phyloP scores from a whole-genome alignment of 2,329 filamentous ascomycete species.

The Trichophyton schoenleinii region DNA sequence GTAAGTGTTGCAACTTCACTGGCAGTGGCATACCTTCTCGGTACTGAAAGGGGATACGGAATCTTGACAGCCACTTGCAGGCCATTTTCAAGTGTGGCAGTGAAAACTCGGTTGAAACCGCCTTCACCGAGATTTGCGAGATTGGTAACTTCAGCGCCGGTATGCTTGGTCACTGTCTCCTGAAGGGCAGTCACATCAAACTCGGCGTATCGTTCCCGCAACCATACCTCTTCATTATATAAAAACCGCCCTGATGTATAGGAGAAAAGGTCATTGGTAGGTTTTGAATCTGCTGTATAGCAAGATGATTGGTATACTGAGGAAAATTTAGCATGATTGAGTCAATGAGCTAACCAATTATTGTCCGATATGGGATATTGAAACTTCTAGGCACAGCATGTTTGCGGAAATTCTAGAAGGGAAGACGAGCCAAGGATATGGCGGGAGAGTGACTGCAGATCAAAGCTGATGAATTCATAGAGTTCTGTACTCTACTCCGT shows the following conservation, averaged over 20 bases:
- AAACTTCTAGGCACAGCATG: neutral
- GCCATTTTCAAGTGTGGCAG: slow-evolving; percentile 17
- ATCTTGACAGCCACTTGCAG: slow-evolving; percentile 16
- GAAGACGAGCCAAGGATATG: neutral
- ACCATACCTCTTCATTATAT: slow-evolving; percentile 9
- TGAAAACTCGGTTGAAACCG: slow-evolving; percentile 17
- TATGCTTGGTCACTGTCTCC: neutral
- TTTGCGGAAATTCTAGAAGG: neutral
- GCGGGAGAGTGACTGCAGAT: neutral
- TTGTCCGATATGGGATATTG: neutral
- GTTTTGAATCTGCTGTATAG: neutral
- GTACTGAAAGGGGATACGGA: slow-evolving; percentile 14
- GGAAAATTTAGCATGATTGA: neutral
- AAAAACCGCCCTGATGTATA: slow-evolving; percentile 12
- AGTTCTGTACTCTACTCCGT: neutral
- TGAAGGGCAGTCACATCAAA: slow-evolving; percentile 9
- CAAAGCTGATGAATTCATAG: neutral
- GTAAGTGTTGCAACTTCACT: slow-evolving; percentile 18
- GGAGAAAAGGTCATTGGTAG: slow-evolving; percentile 6
- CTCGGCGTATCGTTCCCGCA: slow-evolving; percentile 8
- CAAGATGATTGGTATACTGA: neutral
- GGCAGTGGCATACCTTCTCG: slow-evolving; percentile 15
- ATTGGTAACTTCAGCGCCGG: slow-evolving; percentile 8
- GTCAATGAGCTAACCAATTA: neutral
- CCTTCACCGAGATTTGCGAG: slow-evolving; percentile 17